Conservation (phyloP, 495 filamentous ascomycete genomes). For the Cercophora sp. region DNA sequence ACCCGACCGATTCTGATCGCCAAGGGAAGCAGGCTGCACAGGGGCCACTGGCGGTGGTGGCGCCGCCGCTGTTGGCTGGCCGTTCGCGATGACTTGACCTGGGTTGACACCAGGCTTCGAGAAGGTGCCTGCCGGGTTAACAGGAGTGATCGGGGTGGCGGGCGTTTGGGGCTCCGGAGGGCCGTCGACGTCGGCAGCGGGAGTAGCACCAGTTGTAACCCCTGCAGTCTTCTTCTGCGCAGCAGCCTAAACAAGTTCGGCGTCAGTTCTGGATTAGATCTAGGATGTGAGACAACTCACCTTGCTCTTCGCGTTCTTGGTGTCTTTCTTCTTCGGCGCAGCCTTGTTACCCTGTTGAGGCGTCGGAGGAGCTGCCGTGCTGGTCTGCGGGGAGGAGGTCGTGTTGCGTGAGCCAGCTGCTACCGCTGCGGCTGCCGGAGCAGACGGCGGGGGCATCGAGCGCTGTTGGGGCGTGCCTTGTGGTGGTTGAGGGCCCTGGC, state of each 20-base stretch:
- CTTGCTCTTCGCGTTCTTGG: conserved; percentile 67
- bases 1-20: conserved; percentile 35
- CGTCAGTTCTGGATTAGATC: conserved; percentile 30
- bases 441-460: conserved; percentile 84
- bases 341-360: conserved; percentile 75
- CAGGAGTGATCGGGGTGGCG: conserved; percentile 82
- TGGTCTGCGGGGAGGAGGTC: conserved; percentile 77
- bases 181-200: conserved; percentile 67
- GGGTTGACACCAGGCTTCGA: conserved; percentile 50
- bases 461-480: conserved; percentile 72
- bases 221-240: conserved; percentile 67
- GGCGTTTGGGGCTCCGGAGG: conserved; percentile 74
- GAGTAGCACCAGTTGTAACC: conserved; percentile 59
- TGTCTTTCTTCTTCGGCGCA: conserved; percentile 80
- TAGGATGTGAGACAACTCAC: conserved; percentile 50
- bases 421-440: conserved; percentile 52
- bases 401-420: conserved; percentile 52
- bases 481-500: conserved; percentile 55
- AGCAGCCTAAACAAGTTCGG: conserved; percentile 47
- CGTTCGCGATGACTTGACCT: conserved; percentile 42
- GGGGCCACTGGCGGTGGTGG: conserved; percentile 40
- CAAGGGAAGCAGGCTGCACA: conserved; percentile 44
- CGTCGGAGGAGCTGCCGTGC: conserved; percentile 76
- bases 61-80: conserved; percentile 40
- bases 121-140: conserved; percentile 62